Evolutionary conservation across 305 asterid genomes (phyloP).

Genomic region (Fraxinus angustifolia): DNA sequence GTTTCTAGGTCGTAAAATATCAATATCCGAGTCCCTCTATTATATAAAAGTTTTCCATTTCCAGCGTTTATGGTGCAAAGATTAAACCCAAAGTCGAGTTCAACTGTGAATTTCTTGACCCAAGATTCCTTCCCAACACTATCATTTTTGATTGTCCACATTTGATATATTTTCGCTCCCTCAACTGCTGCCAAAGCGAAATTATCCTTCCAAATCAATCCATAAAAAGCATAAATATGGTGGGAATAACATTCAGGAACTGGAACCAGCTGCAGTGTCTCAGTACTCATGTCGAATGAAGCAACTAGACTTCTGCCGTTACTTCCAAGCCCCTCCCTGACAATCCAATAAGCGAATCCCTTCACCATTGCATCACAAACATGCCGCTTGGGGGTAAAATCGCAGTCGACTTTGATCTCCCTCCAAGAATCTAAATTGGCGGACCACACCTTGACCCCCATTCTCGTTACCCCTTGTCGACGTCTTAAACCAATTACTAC

Average conservation of each 20-base stretch:
- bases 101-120: slow-evolving; percentile 1
- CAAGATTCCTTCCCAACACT: background rate
- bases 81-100: background rate
- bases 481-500: background rate
- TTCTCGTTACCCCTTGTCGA: background rate
- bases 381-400: background rate
- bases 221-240: background rate
- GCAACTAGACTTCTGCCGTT: background rate
- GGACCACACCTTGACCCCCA: background rate
- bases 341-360: slow-evolving; percentile 13
- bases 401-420: background rate
- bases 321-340: background rate
- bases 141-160: slow-evolving; percentile 12
- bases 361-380: slow-evolving; percentile 1
- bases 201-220: background rate
- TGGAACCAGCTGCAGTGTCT: background rate
- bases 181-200: background rate
- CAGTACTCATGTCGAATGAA: background rate
- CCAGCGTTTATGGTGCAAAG: background rate
- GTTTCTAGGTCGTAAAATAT: slow-evolving; percentile 5
- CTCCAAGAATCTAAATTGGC: background rate
- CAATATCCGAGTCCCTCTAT: background rate
- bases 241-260: background rate
- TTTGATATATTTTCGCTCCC: background rate
- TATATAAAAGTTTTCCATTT: background rate